phyloP scores from a whole-genome alignment of 768 basidiomycete species.

The Plicaturopsis crispa region DNA sequence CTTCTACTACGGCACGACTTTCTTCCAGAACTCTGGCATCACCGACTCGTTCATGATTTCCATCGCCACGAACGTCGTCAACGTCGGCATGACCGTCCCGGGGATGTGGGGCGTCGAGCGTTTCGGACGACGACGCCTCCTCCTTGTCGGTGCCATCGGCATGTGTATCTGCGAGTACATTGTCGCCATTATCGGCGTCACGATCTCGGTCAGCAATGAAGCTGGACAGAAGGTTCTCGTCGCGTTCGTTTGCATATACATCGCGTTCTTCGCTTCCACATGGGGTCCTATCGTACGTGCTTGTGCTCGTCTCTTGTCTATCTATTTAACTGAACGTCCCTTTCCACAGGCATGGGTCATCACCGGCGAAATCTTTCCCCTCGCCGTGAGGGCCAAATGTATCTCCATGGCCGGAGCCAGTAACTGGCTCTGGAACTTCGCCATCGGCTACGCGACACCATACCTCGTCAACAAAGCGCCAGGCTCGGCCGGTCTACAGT shows the following conservation, averaged over 20 bases:
- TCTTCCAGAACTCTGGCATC: constrained; percentile 58
- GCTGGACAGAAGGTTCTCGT: constrained; percentile 18
- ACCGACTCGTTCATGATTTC: constrained; percentile 37
- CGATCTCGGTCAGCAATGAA: constrained; percentile 33
- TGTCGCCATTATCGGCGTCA: constrained; percentile 58
- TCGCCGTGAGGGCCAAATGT: constrained; percentile 75
- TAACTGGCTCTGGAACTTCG: constrained; percentile 82
- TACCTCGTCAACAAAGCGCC: constrained; percentile 58
- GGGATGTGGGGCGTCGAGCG: constrained; percentile 79
- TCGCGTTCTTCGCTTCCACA: constrained; percentile 44
- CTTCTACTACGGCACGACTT: constrained; percentile 66
- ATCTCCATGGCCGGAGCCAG: constrained; percentile 70
- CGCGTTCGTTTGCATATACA: constrained; percentile 39
- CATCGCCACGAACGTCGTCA: constrained; percentile 69
- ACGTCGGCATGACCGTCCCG: constrained; percentile 70
- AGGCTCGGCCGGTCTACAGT: too few relatives aligned
- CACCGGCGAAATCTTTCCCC: constrained; percentile 78
- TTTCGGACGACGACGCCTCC: constrained; percentile 74
- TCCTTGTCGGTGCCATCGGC: constrained; percentile 71
- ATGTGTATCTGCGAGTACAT: constrained; percentile 87
- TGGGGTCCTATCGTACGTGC: constrained; percentile 79
- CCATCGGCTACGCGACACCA: constrained; percentile 54
- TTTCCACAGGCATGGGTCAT: constrained; percentile 62
- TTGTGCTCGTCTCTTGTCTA: too few relatives aligned
- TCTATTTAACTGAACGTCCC: too few relatives aligned